These are phyloP conservation scores for Geotrichum carabidarum DNA, from an alignment of 1,139 yeast species.

Conservation along the genomic window DNA sequence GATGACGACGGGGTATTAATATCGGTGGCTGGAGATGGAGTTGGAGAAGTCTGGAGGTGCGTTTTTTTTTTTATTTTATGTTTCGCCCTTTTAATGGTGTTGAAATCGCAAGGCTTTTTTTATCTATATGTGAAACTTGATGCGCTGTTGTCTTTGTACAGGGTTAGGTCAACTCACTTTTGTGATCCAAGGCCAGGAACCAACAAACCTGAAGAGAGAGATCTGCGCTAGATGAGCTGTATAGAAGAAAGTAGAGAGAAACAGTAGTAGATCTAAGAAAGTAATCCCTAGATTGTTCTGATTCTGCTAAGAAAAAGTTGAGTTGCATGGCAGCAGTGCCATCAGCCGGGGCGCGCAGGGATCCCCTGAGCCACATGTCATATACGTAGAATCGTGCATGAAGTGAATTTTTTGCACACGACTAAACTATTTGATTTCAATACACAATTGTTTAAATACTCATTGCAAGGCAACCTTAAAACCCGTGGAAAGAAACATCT, in stretches of 20 bases:
- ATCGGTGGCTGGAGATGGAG: background rate
- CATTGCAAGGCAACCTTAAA: slow-evolving; percentile 36
- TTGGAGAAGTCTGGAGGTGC: background rate
- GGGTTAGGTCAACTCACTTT: slow-evolving; percentile 40
- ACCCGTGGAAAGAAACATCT: slow-evolving; percentile 7
- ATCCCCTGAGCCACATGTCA: too few relatives aligned
- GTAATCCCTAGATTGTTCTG: too few relatives aligned
- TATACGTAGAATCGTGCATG: too few relatives aligned
- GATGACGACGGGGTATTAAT: background rate
- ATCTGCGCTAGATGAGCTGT: too few relatives aligned
- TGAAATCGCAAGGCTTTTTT: background rate
- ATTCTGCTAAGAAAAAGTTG: too few relatives aligned
- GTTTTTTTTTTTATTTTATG: background rate
- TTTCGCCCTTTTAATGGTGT: background rate
- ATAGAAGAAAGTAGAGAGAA: too few relatives aligned
- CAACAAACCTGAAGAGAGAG: too few relatives aligned
- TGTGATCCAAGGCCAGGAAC: slow-evolving; percentile 11
- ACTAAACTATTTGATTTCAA: too few relatives aligned
- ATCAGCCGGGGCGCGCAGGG: too few relatives aligned
- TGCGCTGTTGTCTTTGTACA: slow-evolving; percentile 39
- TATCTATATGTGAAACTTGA: background rate
- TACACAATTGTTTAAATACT: slow-evolving; percentile 27
- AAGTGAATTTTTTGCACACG: too few relatives aligned
- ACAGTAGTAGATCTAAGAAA: too few relatives aligned
- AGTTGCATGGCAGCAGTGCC: too few relatives aligned